phyloP scores from a whole-genome alignment of 1,284 basidiomycete species.

The Anthracocystis setariae region DNA sequence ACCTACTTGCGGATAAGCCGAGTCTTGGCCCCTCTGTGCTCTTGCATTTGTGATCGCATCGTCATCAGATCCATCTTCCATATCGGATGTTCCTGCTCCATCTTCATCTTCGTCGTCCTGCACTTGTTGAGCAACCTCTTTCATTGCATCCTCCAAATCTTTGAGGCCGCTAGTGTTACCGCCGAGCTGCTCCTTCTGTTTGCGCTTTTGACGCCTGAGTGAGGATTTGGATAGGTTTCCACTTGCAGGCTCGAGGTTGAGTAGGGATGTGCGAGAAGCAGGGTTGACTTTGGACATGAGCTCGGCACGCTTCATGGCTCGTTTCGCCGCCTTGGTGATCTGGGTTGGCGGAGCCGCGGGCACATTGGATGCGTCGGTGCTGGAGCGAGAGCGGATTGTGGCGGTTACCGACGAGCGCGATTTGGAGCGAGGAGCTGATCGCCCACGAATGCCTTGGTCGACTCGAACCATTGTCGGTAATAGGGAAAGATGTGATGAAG shows the following conservation, averaged over 20 bases:
- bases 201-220: slow-evolving; percentile 55
- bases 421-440: slow-evolving; percentile 38
- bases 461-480: slow-evolving; percentile 21
- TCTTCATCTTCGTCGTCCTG: slow-evolving; percentile 21
- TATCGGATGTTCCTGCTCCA: slow-evolving; percentile 19
- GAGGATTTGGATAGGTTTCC: slow-evolving; percentile 51
- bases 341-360: slow-evolving; percentile 26
- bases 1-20: slow-evolving; percentile 26
- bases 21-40: not conserved
- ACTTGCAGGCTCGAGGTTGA: slow-evolving; percentile 28
- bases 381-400: slow-evolving; percentile 16
- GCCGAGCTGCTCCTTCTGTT: slow-evolving; percentile 55
- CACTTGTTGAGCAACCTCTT: slow-evolving; percentile 35
- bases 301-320: slow-evolving; percentile 50
- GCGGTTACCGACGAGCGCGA: slow-evolving; percentile 30
- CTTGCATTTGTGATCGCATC: slow-evolving; percentile 20
- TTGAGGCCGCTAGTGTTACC: slow-evolving; percentile 57
- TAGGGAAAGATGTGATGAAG: not conserved
- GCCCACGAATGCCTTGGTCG: slow-evolving; percentile 36
- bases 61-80: slow-evolving; percentile 18
- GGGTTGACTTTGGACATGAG: slow-evolving; percentile 47
- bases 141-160: slow-evolving; percentile 49
- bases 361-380: slow-evolving; percentile 16
- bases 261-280: slow-evolving; percentile 10
- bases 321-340: slow-evolving; percentile 54